Base-by-base conservation (phyloP, 2,329 filamentous ascomycete genomes). In the Alternaria panax region DNA sequence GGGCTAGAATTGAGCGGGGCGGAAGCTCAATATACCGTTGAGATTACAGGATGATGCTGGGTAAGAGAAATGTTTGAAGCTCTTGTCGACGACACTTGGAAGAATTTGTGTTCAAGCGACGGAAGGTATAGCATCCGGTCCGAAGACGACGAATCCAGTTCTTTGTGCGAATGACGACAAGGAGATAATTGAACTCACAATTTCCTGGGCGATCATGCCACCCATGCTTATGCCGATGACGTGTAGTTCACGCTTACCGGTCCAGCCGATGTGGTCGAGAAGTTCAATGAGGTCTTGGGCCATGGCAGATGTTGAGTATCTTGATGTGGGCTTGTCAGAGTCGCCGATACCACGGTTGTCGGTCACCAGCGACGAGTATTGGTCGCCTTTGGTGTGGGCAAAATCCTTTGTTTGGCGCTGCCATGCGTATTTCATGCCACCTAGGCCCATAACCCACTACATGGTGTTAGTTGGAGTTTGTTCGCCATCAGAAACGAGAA, bases 171-270 rank as follows among this genome's bases (percentile, higher is more conserved):
- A 14, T 34, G 30, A 18, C 38, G 32, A 52, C 16, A 50, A 40
- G 14, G 30, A 41, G 30, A 51, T 42, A 27, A 34, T 50, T 54
- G 38, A 55, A 72, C 79, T 71, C 75, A 84, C 85, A 4, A 97
- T 73, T 79, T 97, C 93, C 78, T 96, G 93, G 2, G 91, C 87
- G 69, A 97, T 94, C 93, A 97, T 96, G 71, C 93, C 92, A 64
- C 92, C 92, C 85, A 96, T 91, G 59, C 89, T 92, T 65, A 94
- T 88, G 56, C 92, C 93, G 32, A 91, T 82, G 52, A 96, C 76
- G 79, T 97, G 88, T 14, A 90, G 67, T 51, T 86, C 75, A 81
- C 83, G 79, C 69, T 82, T 68, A 73, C 83, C 64, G 54, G 77
- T 87, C 91, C 91, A 96, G 63, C 87, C 88, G 9, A 95, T 75